A percentile compares a stretch with the other conserved stretches of the same genome.
Evolutionary conservation across 345 rosid species (phyloP).

Genomic region (Carallia brachiata): DNA sequence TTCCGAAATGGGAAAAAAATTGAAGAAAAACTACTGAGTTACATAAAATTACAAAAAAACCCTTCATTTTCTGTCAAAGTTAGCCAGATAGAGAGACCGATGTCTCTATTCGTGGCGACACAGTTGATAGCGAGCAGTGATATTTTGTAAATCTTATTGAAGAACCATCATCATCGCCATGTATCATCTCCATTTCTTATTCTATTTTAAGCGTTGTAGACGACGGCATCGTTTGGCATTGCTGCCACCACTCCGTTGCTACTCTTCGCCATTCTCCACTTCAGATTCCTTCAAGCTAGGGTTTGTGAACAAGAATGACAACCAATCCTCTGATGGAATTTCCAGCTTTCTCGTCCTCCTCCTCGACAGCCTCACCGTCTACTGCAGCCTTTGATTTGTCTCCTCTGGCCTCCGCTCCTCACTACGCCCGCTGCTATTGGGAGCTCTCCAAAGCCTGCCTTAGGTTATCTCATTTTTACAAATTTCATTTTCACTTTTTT

Average conservation of each 20-base stretch:
- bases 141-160: too few relatives aligned
- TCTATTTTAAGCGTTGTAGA: too few relatives aligned
- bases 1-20: too few relatives aligned
- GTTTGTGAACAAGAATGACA: slow-evolving; percentile 13
- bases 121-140: too few relatives aligned
- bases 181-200: background rate
- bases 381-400: slow-evolving; percentile 26
- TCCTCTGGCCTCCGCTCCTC: slow-evolving; percentile 36
- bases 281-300: slow-evolving; percentile 31
- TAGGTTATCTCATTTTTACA: too few relatives aligned
- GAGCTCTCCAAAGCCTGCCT: slow-evolving; percentile 72
- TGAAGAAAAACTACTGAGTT: too few relatives aligned
- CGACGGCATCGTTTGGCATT: background rate
- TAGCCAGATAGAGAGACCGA: too few relatives aligned
- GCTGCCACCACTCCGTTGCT: background rate
- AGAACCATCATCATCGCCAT: background rate
- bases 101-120: too few relatives aligned
- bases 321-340: slow-evolving; percentile 34
- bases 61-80: too few relatives aligned
- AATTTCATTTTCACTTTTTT: too few relatives aligned
- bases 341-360: slow-evolving; percentile 27
- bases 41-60: too few relatives aligned
- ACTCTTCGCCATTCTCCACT: background rate
- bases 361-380: background rate
- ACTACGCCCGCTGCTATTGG: slow-evolving; percentile 76